These are phyloP conservation scores for Xylaria scruposa DNA, from an alignment of 495 filamentous ascomycete species.

Conservation along the genomic window DNA sequence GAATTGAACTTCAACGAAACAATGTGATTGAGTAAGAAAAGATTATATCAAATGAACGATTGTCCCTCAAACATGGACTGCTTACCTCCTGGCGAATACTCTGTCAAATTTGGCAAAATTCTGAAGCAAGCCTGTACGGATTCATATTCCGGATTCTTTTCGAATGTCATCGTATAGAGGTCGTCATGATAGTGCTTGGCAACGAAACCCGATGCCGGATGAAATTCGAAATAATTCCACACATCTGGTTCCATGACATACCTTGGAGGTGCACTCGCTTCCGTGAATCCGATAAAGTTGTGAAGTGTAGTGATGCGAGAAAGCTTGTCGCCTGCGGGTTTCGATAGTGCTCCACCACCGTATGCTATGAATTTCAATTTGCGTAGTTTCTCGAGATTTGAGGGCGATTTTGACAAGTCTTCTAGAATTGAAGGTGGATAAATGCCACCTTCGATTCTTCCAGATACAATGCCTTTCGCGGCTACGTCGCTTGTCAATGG, in stretches of 20 bases:
- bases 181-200: neutral
- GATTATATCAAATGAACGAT: neutral
- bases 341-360: neutral
- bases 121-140: neutral
- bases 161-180: neutral
- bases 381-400: neutral
- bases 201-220: slow-evolving; percentile 5
- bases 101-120: neutral
- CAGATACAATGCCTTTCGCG: neutral
- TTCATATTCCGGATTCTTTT: neutral
- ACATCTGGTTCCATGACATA: neutral
- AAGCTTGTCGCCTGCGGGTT: neutral
- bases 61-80: neutral
- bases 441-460: neutral
- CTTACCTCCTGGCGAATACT: neutral
- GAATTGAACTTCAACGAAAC: neutral
- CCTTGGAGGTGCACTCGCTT: neutral
- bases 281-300: slow-evolving; percentile 8
- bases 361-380: neutral
- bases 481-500: neutral
- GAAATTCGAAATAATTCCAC: neutral
- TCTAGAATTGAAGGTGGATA: slow-evolving; percentile 5
- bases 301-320: slow-evolving; percentile 5
- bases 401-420: slow-evolving; percentile 5
- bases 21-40: neutral